Conservation (phyloP, 75 land plant genomes). For the Picea sitchensis region DNA sequence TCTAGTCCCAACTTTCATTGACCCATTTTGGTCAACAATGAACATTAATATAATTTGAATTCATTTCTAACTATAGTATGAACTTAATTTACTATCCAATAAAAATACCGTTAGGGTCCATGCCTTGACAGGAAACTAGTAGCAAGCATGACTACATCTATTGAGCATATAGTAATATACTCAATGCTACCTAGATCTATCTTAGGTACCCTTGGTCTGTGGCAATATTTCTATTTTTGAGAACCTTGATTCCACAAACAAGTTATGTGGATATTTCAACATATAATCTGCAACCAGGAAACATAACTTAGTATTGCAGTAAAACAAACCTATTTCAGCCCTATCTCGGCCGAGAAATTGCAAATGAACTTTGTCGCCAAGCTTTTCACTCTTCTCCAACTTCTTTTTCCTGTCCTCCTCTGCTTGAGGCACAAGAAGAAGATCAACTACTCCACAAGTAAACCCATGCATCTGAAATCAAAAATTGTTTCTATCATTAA, state of each 20-base stretch:
- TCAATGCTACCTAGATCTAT: no score
- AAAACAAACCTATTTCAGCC: slow-evolving; percentile 20
- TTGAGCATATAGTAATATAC: no score
- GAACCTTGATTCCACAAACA: not conserved
- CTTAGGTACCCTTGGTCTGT: not conserved
- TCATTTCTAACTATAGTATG: no score
- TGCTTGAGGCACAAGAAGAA: slow-evolving; percentile 50
- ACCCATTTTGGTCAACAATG: no score
- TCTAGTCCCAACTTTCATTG: no score
- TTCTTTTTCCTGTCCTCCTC: slow-evolving; percentile 47
- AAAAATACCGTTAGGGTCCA: no score
- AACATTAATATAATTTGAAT: no score
- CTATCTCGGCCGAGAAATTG: slow-evolving; percentile 38
- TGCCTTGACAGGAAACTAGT: no score
- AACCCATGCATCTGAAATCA: slow-evolving; percentile 84
- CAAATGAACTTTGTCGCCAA: slow-evolving; percentile 61
- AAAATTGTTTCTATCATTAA: not conserved
- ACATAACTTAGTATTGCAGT: not conserved
- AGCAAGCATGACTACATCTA: no score
- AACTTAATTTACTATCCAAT: no score
- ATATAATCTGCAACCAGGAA: not conserved
- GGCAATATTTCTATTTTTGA: not conserved
- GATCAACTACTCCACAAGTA: slow-evolving; percentile 95
- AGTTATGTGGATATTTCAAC: not conserved
- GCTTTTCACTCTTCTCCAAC: slow-evolving; percentile 40